phyloP scores from a whole-genome alignment of 176 grass and related monocot genomes.

The Avena eriantha region DNA sequence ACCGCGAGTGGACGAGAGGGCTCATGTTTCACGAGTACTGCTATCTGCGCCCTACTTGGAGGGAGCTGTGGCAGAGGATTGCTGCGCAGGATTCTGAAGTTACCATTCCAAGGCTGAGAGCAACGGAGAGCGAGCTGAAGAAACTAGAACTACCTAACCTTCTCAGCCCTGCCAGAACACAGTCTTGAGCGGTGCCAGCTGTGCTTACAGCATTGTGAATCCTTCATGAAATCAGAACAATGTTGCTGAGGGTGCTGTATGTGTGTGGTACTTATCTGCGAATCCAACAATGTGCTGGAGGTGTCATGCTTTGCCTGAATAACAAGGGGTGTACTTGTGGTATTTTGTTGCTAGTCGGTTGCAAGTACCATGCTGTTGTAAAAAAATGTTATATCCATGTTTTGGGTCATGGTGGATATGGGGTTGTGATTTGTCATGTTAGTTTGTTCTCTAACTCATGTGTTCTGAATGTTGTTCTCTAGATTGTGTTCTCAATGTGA shows the following conservation, averaged over 20 bases:
- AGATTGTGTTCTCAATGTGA: too few relatives aligned
- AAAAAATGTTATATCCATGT: background rate
- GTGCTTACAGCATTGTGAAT: background rate
- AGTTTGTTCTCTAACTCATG: too few relatives aligned
- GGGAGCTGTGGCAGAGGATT: background rate
- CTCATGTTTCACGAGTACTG: conserved; percentile 17
- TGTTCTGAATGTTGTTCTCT: too few relatives aligned
- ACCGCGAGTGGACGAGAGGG: conserved; percentile 20
- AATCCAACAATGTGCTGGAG: too few relatives aligned
- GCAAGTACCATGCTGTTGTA: too few relatives aligned
- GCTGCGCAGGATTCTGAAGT: background rate
- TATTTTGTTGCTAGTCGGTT: too few relatives aligned
- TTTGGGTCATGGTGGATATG: too few relatives aligned
- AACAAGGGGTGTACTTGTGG: too few relatives aligned
- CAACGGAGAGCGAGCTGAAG: background rate
- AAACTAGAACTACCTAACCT: background rate
- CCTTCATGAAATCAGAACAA: background rate
- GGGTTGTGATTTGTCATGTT: too few relatives aligned
- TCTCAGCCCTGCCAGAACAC: background rate
- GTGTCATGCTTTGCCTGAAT: too few relatives aligned
- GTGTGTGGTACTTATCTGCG: too few relatives aligned
- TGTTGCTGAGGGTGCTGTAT: background rate
- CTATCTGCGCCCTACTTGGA: background rate
- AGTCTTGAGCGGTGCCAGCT: background rate
- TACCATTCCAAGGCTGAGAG: background rate